Percentiles rank a stretch among this genome's conserved stretches.
Evolutionary conservation across 306 rosid genomes (phyloP).

Genomic region (Myrica gale): DNA sequence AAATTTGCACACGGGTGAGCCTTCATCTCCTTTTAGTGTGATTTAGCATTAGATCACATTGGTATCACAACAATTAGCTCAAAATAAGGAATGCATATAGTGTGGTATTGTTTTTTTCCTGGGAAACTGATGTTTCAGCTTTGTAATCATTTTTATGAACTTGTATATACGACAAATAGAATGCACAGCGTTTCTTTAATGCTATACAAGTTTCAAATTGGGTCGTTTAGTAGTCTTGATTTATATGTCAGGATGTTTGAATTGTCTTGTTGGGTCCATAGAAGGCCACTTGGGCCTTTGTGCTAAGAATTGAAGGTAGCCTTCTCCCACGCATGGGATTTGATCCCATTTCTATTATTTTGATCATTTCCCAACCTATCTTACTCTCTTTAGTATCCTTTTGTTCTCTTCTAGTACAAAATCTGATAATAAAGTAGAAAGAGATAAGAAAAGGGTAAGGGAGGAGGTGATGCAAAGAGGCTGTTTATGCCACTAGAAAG

Average conservation of each 20-base stretch:
- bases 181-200: constrained; percentile 22
- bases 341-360: neutral
- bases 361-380: neutral
- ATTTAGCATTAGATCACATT: constrained; percentile 34
- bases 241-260: neutral
- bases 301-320: neutral
- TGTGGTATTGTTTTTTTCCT: constrained; percentile 27
- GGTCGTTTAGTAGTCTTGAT: neutral
- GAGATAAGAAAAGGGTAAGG: neutral
- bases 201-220: neutral
- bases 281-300: constrained; percentile 1
- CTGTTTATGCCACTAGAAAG: neutral
- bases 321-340: neutral
- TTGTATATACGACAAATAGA: constrained; percentile 27
- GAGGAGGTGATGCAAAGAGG: neutral
- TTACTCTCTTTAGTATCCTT: neutral
- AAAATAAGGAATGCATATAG: constrained; percentile 29
- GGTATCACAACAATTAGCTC: constrained; percentile 33
- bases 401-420: neutral
- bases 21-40: constrained; percentile 23
- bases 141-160: constrained; percentile 26
- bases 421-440: neutral
- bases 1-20: constrained; percentile 26
- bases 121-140: constrained; percentile 31
- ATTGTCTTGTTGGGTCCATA: neutral